Percentiles rank a stretch among this genome's conserved stretches.
phyloP scores from a whole-genome alignment of 2,329 filamentous ascomycete genomes.

The Clonostachys chloroleuca region DNA sequence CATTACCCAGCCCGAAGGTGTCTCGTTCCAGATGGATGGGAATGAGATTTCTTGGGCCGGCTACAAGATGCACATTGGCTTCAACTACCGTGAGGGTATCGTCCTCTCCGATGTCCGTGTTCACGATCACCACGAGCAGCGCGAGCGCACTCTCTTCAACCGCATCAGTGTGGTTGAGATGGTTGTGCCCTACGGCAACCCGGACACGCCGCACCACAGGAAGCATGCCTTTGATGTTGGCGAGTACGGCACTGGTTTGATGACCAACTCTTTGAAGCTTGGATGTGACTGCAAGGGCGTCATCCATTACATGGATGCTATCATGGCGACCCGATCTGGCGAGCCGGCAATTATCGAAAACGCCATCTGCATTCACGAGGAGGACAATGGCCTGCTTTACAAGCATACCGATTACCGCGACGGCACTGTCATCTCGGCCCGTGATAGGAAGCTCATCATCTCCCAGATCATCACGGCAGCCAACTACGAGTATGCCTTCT shows the following conservation, averaged over 20 bases:
- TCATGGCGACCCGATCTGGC: slow-evolving; percentile 59
- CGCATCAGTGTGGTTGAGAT: slow-evolving; percentile 66
- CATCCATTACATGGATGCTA: slow-evolving; percentile 45
- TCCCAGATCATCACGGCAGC: slow-evolving; percentile 62
- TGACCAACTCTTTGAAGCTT: slow-evolving; percentile 61
- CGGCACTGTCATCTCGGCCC: slow-evolving; percentile 49
- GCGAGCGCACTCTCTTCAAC: slow-evolving; percentile 58
- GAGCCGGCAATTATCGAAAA: slow-evolving; percentile 63
- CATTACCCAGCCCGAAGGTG: slow-evolving; percentile 31
- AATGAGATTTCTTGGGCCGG: slow-evolving; percentile 54
- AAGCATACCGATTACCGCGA: slow-evolving; percentile 63
- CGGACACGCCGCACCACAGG: slow-evolving; percentile 56
- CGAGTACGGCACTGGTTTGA: slow-evolving; percentile 60
- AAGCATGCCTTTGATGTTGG: slow-evolving; percentile 70
- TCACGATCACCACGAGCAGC: slow-evolving; percentile 39
- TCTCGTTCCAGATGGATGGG: slow-evolving; percentile 39
- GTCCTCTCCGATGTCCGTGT: slow-evolving; percentile 67
- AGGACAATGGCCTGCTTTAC: slow-evolving; percentile 53
- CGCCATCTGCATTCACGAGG: slow-evolving; percentile 28
- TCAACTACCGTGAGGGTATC: slow-evolving; percentile 67
- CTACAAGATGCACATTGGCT: slow-evolving; percentile 68
- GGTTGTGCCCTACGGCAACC: slow-evolving; percentile 66
- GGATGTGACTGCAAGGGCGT: slow-evolving; percentile 69
- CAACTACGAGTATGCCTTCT: slow-evolving; percentile 57
- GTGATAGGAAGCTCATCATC: slow-evolving; percentile 55